Evolutionary conservation across 331 rosid genomes (phyloP).

Genomic region (Ulmus americana): DNA sequence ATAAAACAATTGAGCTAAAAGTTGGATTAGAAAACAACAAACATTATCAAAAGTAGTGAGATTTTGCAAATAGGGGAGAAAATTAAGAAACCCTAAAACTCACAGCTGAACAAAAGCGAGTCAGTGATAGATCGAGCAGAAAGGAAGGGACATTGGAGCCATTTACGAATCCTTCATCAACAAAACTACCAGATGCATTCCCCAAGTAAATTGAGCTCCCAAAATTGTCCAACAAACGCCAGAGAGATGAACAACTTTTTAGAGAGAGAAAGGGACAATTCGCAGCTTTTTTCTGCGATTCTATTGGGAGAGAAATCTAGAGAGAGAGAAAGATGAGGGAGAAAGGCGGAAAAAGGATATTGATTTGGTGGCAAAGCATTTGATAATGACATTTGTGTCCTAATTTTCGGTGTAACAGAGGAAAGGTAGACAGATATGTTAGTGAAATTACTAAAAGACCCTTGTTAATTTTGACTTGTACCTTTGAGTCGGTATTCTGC

Average conservation of each 20-base stretch:
- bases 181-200: slow-evolving; percentile 15
- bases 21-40: background rate
- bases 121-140: slow-evolving; percentile 46
- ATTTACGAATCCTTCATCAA: slow-evolving; percentile 23
- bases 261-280: slow-evolving; percentile 22
- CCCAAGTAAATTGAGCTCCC: slow-evolving; percentile 22
- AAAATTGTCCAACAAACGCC: slow-evolving; percentile 43
- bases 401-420: background rate
- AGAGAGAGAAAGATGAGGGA: slow-evolving; percentile 20
- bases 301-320: slow-evolving; percentile 45
- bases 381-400: slow-evolving; percentile 41
- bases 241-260: background rate
- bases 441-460: slow-evolving; percentile 14
- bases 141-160: slow-evolving; percentile 37
- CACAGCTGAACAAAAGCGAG: slow-evolving; percentile 33
- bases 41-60: slow-evolving; percentile 1
- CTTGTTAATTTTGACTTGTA: background rate
- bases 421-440: too few relatives aligned
- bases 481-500: too few relatives aligned
- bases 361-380: slow-evolving; percentile 26
- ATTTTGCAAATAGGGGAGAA: background rate
- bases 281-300: slow-evolving; percentile 32
- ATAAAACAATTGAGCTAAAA: slow-evolving; percentile 5
- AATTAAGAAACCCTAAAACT: slow-evolving; percentile 31
- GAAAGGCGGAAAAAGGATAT: slow-evolving; percentile 1